A percentile compares a stretch with the other conserved stretches of the same genome.
Conservation (phyloP, 768 basidiomycete species). For the Psilocybe cubensis region DNA sequence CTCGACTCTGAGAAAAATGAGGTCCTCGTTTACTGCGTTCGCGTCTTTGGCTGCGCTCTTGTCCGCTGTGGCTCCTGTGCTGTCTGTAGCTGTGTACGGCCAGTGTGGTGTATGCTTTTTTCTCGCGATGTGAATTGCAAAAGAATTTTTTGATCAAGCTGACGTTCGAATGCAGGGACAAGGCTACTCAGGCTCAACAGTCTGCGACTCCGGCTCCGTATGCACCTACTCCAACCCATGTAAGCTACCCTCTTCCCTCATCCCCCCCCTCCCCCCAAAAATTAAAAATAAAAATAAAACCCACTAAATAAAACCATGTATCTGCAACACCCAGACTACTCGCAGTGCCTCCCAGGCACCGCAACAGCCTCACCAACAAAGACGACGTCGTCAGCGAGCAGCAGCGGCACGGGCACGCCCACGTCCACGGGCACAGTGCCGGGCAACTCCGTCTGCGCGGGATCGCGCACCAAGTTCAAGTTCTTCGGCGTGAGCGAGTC, state of each 20-base stretch:
- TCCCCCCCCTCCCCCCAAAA: no score
- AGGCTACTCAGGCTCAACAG: slow-evolving; percentile 45
- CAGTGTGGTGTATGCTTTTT: slow-evolving; percentile 52
- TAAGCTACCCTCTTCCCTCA: no score
- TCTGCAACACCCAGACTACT: no score
- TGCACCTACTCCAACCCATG: slow-evolving; percentile 48
- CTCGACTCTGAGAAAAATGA: no score
- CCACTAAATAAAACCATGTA: no score
- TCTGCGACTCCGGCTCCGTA: slow-evolving; percentile 44
- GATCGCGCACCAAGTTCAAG: slow-evolving; percentile 55
- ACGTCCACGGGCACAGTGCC: background rate
- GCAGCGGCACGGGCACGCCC: no score
- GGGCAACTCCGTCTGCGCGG: slow-evolving; percentile 38
- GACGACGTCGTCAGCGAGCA: background rate
- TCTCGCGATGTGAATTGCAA: slow-evolving; percentile 2
- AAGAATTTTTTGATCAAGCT: background rate
- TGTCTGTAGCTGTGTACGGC: slow-evolving; percentile 46
- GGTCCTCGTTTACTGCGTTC: slow-evolving; percentile 29
- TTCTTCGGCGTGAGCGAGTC: slow-evolving; percentile 67
- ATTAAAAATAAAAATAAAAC: no score
- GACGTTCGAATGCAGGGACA: slow-evolving; percentile 34
- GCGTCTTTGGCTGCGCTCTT: slow-evolving; percentile 37
- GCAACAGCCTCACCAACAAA: background rate
- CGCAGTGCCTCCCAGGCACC: no score
- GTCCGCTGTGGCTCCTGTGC: slow-evolving; percentile 27